Base-by-base conservation (phyloP, 352 stramenopile genomes). In the Phytophthora tubulina region DNA sequence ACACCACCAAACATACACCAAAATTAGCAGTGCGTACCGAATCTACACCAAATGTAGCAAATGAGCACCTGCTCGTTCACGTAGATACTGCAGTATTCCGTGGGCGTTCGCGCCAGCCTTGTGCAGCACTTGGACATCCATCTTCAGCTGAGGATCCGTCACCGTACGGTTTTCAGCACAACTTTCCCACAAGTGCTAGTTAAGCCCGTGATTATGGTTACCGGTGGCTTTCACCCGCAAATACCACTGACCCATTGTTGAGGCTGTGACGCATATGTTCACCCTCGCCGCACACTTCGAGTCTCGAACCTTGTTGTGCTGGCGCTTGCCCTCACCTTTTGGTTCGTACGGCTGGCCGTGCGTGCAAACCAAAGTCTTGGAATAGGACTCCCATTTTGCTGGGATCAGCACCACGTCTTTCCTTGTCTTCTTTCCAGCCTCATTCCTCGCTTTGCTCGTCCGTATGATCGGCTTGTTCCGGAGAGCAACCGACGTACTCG, bases 151-250 rank as follows among this genome's bases (percentile, higher is more conserved):
- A 3, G 21, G 9, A 11, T 57, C 9, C 51, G 7, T 41, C 36
- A 41, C 36, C 7, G 36, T 41, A 41, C 36, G 27, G 8, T 62
- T 69, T 8, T 56, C 41, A 0, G 32, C 15, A 15, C 53, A 63
- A 5, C 21, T 17, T n/a, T 56, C 32, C 35, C 44, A 63, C 0
- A 63, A 0, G 21, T 63, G 62, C 14, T 58, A 32, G 42, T 42
- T 69, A 1, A 62, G 9, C 3, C 50, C 14, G 27, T 70, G 61
- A 48, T 63, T 70, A 33, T 70, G 52, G 3, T 27, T 41, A 1
- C 14, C 33, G 0, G 7, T 17, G 0, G 32, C 42, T 7, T 44
- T 49, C 7, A 63, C 44, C 2, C 42, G 30, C 21, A 69, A 45
- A 14, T 13, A 27, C 62, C 52, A 70, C 13, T 3, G 27, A 0